Base-by-base conservation (phyloP, 306 rosid genomes). In the Acacia crassicarpa region DNA sequence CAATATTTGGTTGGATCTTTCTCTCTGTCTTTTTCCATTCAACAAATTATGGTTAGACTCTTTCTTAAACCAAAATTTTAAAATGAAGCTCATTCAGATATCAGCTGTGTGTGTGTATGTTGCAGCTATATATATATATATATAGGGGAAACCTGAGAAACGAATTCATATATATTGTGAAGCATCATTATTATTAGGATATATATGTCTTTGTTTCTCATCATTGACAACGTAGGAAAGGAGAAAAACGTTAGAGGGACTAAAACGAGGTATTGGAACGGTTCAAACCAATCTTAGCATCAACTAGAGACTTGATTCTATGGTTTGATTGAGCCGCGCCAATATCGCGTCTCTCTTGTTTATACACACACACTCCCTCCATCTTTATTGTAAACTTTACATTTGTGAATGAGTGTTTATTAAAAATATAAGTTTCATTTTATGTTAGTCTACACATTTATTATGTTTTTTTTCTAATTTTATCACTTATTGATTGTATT, bases 241-340 rank as follows among this genome's bases (percentile, higher is more conserved):
- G 43, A 33, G 25, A 30, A 22, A 8, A n/a, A 40, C 8, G 15
- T 70, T 82, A 61, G 13, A 56, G 74, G 67, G 68, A 61, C 78
- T 14, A 48, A 40, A 58, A 35, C 85, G 78, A 79, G 86, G 69
- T 80, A 38, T 89, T 87, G 91, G 87, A 35, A 61, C 77, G 84
- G 85, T 89, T 89, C 91, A 87, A 89, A 72, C 89, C 78, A 27
- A 82, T 78, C 84, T 8, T 69, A 33, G 80, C 41, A 41, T 84
- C 77, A 45, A 75, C 41, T 10, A 10, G 0, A 25, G 1, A 38
- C 70, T 84, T 38, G 84, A 85, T 27, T 78, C 72, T 67, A 19
- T 78, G 86, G 59, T 82, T 66, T 79, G 84, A 53, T 83, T 88
- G 89, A 90, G 87, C 89, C 86, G 90, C 81, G 88, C 86, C 87